Percentiles rank a stretch among this genome's conserved stretches.
Evolutionary conservation across 1,284 basidiomycete genomes (phyloP).

Genomic region (Apiotrichum gracile): DNA sequence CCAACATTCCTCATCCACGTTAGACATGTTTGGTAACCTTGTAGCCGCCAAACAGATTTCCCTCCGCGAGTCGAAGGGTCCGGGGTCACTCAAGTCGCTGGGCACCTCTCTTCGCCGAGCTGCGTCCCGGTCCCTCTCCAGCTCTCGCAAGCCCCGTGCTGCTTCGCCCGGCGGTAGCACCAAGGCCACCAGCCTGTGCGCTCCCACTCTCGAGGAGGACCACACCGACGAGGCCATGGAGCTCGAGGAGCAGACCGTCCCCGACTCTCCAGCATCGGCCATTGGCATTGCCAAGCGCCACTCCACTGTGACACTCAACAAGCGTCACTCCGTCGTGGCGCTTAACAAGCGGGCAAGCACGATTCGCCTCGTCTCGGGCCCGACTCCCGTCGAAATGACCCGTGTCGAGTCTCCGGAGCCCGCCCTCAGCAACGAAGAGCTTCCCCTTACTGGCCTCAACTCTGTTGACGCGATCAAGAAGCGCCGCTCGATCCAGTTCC

Average conservation of each 20-base stretch:
- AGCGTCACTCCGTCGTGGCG: constrained; percentile 27
- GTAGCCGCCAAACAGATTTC: background rate
- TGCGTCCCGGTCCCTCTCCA: constrained; percentile 12
- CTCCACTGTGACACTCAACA: constrained; percentile 26
- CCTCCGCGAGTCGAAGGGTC: background rate
- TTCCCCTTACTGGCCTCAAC: constrained; percentile 29
- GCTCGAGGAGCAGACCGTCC: constrained; percentile 16
- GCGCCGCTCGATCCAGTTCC: constrained; percentile 31
- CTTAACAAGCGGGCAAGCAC: constrained; percentile 35
- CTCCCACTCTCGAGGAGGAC: background rate
- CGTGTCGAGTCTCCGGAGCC: background rate
- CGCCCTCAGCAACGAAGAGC: constrained; percentile 18
- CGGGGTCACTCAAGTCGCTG: constrained; percentile 11
- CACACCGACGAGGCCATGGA: background rate
- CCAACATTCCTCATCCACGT: constrained; percentile 1
- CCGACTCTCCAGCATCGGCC: constrained; percentile 39
- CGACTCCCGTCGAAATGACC: constrained; percentile 3
- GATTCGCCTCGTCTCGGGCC: constrained; percentile 32
- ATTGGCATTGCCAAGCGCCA: constrained; percentile 38
- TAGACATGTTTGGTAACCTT: background rate
- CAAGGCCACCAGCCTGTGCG: background rate
- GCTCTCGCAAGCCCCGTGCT: background rate
- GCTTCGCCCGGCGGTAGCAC: background rate
- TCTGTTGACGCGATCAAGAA: constrained; percentile 25
- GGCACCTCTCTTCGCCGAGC: constrained; percentile 14